Evolutionary conservation across 73 alveolate species (phyloP), one percentile per base, ranked within the genome.

Genomic region (Paramecium octaurelia): DNA sequence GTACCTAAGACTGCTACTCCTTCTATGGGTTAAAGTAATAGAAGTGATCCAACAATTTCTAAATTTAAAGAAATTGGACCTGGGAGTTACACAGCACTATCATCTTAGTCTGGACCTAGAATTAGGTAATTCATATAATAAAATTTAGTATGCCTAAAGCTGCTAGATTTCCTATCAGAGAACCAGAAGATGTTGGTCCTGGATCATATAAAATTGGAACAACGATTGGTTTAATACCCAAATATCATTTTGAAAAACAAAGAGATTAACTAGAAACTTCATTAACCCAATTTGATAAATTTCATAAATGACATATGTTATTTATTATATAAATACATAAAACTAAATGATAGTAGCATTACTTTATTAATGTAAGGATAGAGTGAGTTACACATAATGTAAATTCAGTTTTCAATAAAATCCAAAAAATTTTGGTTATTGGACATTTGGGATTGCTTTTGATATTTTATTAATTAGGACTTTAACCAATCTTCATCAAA

Each of bases 151-250:
- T 80, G 91, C 91, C 91, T 1, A 80, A 80, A 48, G 91, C 91
- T 11, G 70, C 70, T 21, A 42, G 91, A 80, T 80, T 80, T 80
- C 91, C 91, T 12, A 42, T 80, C 6, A 20, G 48, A 44, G 91
- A 80, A 24, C 24, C 27, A 14, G 91, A 80, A 23, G 91, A 80
- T 80, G 91, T 80, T 3, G 91, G 91, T 80, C 91, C 91, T 44
- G 91, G 91, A n/a, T 48, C 70, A 18, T 80, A 80, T 48, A 80
- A 23, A 44, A 80, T 80, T 31, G 64, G 64, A 44, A 48, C 64
- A 23, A 31, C 91, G 1, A 80, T 80, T 2, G 91, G 91, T 7
- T 80, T 80, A 80, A 80, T 80, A 44, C 91, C 91, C 0, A 80
- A 80, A 80, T 80, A 80, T 35, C 91, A 80, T 80, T 80, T 80